A percentile compares a stretch with the other conserved stretches of the same genome.
phyloP scores from a whole-genome alignment of 2,329 filamentous ascomycete genomes.

The Monosporascus sp. region DNA sequence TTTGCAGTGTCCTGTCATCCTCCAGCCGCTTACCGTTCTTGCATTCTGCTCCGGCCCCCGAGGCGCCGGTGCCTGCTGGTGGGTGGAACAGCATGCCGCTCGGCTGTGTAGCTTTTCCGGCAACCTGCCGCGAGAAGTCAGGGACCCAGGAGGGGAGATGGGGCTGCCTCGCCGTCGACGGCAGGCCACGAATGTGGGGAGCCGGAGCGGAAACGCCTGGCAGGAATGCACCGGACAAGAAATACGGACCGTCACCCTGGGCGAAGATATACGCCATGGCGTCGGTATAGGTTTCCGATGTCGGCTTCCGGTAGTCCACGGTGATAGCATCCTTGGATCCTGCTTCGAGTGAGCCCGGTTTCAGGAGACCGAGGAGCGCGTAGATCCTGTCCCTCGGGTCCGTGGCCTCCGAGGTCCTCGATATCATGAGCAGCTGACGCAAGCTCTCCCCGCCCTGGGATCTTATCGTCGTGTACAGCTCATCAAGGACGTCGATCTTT shows the following conservation, averaged over 20 bases:
- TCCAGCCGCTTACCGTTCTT: conserved; percentile 2
- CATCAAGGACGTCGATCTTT: conserved; percentile 3
- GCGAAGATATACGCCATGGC: conserved; percentile 2
- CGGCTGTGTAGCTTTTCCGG: conserved; percentile 1
- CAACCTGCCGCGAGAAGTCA: conserved; percentile 2
- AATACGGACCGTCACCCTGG: conserved; percentile 3
- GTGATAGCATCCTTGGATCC: not conserved
- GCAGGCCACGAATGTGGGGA: not conserved
- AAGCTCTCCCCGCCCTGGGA: conserved; percentile 3
- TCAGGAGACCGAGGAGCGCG: conserved; percentile 4
- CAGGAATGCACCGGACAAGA: not conserved
- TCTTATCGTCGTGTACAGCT: conserved; percentile 1
- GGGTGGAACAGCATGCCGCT: not conserved
- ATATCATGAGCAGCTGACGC: conserved; percentile 1
- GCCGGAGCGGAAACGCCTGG: conserved; percentile 1
- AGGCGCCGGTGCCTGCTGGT: conserved; percentile 1
- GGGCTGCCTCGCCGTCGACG: not conserved
- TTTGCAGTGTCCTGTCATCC: conserved; percentile 1
- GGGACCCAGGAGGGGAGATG: conserved; percentile 5
- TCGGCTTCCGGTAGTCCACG: conserved; percentile 2
- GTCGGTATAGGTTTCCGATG: conserved; percentile 3
- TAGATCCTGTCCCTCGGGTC: conserved; percentile 7
- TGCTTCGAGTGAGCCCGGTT: not conserved
- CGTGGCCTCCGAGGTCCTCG: conserved; percentile 3
- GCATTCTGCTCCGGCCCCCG: not conserved